Evolutionary conservation across 78 protist genomes (phyloP), one percentile per base, ranked within the genome.

Genomic region (Dictyostelium intermedium): DNA sequence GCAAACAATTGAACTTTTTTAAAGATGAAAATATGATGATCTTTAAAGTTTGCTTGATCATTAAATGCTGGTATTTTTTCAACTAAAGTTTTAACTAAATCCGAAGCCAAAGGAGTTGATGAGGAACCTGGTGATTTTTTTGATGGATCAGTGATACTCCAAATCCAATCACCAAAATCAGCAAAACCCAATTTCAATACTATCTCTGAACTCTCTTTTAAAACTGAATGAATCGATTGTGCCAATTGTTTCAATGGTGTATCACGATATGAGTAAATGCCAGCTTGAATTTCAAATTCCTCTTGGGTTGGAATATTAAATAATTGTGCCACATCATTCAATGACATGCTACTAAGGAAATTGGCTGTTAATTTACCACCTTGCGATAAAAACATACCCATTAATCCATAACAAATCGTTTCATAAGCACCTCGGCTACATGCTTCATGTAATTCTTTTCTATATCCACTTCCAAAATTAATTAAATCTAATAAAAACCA

Each of bases 371-470:
- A 41, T 23, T 87, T 87, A 43, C 93, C 93, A 39, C 78, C 13
- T 25, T 87, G 93, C 30, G 93, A 87, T 20, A 87, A 43, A 79
- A 79, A 87, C 93, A 87, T 87, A 25, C 93, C 93, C 63, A 87
- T 37, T 25, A 87, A 66, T 9, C 93, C 93, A 79, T 78, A 87
- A 43, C 93, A 87, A 41, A 87, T 79, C 1, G 93, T 87, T 10
- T 87, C 93, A 45, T 87, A 87, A 0, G 93, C 93, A 3, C 93
- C 93, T 79, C 85, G 78, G 7, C 35, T 63, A 7, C 70, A 78
- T 27, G 41, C 27, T 13, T 87, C 80, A 43, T 87, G 84, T 45
- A 87, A 66, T 23, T 87, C 93, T n/a, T 87, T 87, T 56, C 93
- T 77, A 53, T 39, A 87, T 76, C 93, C 93, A 87, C 69, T 66